Evolutionary conservation across 495 filamentous ascomycete species (phyloP), one percentile per base, ranked within the genome.

Genomic region (Penicillium salamii): DNA sequence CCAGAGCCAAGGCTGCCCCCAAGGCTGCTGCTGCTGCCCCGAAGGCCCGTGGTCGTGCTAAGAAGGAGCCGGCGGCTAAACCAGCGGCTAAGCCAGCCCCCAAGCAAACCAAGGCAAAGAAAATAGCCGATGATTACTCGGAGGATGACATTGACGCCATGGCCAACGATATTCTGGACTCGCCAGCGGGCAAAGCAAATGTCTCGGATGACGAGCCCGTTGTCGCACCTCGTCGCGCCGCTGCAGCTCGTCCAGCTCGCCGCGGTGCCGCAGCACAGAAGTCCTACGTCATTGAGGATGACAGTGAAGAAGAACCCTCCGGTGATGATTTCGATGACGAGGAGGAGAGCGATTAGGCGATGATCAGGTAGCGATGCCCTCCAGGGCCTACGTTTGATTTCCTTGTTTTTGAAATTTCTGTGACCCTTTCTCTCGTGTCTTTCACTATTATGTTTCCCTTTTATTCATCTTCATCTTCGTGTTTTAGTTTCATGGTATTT

Each of bases 11-110:
- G 42, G 45, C 62, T 15, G 66, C 61, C 17, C 36, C 66, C 11
- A 74, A 73, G 54, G 44, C 66, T 5, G 50, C 47, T 14, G n/a
- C n/a, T n/a, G 13, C 29, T 12, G 33, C 34, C 20, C 55, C 72
- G 7, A 81, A 78, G 55, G 49, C 53, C 15, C 45, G 45, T 47
- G 45, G 45, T 36, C 45, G 78, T 6, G 74, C 76, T 14, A 81
- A 81, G 65, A 77, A 59, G 53, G 75, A 80, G 59, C 48, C 66
- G 55, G 40, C 68, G 45, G 12, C 65, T 58, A 57, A 67, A 11
- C 88, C 90, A 0, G 88, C 86, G 5, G 89, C 88, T 11, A 93
- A 92, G 85, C 0, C 92, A 93, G 87, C 86, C 13, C 79, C 83
- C 2, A 91, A 88, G 71, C 78, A 84, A 42, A 76, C 77, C 26